phyloP scores from a whole-genome alignment of 2,329 filamentous ascomycete species.

The Fusarium sp. region DNA sequence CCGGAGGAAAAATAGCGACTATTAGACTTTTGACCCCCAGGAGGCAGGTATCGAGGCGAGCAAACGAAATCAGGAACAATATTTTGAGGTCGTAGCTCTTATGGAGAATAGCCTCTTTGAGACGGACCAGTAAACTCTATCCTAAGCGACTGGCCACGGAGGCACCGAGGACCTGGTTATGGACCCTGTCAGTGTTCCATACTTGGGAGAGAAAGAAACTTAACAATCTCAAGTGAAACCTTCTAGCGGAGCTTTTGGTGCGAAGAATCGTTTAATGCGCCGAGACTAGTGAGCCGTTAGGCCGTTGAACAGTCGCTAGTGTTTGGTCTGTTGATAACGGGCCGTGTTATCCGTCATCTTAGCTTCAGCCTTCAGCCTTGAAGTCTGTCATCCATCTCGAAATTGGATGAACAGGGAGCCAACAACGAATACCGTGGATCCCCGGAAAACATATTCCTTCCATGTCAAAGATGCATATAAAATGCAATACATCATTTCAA shows the following conservation, averaged over 20 bases:
- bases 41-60: neutral
- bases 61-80: slow-evolving; percentile 3
- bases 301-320: neutral
- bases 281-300: neutral
- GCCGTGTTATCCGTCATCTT: neutral
- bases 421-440: neutral
- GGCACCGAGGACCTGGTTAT: neutral
- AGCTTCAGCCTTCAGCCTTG: neutral
- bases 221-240: neutral
- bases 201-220: neutral
- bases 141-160: neutral
- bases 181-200: neutral
- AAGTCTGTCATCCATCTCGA: neutral
- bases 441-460: neutral
- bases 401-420: neutral
- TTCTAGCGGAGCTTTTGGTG: neutral
- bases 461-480: neutral
- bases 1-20: neutral
- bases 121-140: neutral
- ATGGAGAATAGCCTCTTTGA: neutral
- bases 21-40: neutral
- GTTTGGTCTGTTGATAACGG: neutral
- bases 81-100: neutral
- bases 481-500: neutral
- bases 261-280: neutral